These are phyloP conservation scores for Solanum megistacrolobum DNA, from an alignment of 257 asterid species.

Conservation along the genomic window DNA sequence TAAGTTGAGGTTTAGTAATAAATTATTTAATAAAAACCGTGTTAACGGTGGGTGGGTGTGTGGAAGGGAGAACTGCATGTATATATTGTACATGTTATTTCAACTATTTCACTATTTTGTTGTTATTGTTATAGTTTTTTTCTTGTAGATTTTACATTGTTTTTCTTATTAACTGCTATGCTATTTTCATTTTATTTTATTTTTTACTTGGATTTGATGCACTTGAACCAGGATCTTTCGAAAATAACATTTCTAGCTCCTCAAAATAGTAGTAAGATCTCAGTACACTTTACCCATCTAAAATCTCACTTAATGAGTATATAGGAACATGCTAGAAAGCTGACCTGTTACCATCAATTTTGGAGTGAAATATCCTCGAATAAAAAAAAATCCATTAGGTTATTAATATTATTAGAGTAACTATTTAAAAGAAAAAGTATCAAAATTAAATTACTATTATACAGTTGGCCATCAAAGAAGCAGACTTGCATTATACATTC, in stretches of 20 bases:
- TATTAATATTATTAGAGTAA: no score
- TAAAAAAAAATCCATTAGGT: no score
- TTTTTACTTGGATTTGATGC: neutral
- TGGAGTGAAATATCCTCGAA: neutral
- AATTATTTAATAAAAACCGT: neutral
- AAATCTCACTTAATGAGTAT: no score
- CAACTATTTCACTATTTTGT: no score
- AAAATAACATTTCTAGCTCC: neutral
- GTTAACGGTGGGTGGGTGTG: neutral
- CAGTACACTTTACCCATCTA: no score
- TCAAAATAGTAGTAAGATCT: neutral
- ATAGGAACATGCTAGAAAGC: neutral
- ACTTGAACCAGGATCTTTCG: neutral
- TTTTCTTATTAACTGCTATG: no score
- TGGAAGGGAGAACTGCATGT: neutral
- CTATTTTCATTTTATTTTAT: no score
- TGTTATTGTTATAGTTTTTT: no score
- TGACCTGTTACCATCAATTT: neutral
- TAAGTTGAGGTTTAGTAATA: neutral
- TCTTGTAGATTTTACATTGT: neutral
- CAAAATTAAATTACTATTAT: neutral
- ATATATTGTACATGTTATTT: no score
- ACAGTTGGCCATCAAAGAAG: neutral
- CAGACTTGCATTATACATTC: no score
- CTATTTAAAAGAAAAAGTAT: neutral